These are phyloP conservation scores for Castanea crenata DNA, from an alignment of 306 rosid species.

Conservation along the genomic window DNA sequence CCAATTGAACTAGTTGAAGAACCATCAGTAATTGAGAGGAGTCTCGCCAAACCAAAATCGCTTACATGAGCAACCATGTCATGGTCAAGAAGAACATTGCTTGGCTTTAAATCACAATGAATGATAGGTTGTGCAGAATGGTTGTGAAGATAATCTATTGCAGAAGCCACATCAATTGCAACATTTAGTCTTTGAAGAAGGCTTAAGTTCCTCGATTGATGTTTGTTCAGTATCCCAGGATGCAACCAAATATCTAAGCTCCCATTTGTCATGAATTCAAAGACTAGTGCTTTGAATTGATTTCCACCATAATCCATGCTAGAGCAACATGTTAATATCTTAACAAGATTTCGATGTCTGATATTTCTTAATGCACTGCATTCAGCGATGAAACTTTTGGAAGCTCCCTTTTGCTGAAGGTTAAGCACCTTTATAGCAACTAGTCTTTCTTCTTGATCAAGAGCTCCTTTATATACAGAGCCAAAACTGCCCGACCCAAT, in stretches of 20 bases:
- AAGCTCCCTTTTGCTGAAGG: slow-evolving; percentile 25
- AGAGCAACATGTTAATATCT: slow-evolving; percentile 33
- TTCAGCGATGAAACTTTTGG: slow-evolving; percentile 27
- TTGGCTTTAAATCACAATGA: slow-evolving; percentile 21
- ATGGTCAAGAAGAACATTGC: slow-evolving; percentile 22
- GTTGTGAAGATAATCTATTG: slow-evolving; percentile 22
- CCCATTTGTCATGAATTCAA: slow-evolving; percentile 28
- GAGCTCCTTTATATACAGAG: slow-evolving; percentile 25
- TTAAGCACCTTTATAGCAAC: slow-evolving; percentile 35
- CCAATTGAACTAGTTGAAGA: too few species aligned
- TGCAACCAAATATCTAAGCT: slow-evolving; percentile 36
- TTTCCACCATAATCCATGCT: slow-evolving; percentile 22
- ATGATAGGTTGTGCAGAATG: background rate
- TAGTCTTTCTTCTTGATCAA: slow-evolving; percentile 7
- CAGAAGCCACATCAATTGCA: slow-evolving; percentile 11
- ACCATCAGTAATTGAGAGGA: background rate
- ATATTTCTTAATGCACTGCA: slow-evolving; percentile 18
- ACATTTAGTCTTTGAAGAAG: slow-evolving; percentile 27
- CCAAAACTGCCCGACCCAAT: slow-evolving; percentile 25
- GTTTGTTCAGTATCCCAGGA: background rate
- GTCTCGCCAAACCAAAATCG: slow-evolving; percentile 33
- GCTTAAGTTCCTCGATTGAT: background rate
- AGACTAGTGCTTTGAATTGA: slow-evolving; percentile 34
- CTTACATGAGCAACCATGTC: slow-evolving; percentile 16
- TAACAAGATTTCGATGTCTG: slow-evolving; percentile 26